Percentiles rank a stretch among this genome's conserved stretches.
phyloP scores from a whole-genome alignment of 345 rosid genomes.

The Hypericum androsaemum region DNA sequence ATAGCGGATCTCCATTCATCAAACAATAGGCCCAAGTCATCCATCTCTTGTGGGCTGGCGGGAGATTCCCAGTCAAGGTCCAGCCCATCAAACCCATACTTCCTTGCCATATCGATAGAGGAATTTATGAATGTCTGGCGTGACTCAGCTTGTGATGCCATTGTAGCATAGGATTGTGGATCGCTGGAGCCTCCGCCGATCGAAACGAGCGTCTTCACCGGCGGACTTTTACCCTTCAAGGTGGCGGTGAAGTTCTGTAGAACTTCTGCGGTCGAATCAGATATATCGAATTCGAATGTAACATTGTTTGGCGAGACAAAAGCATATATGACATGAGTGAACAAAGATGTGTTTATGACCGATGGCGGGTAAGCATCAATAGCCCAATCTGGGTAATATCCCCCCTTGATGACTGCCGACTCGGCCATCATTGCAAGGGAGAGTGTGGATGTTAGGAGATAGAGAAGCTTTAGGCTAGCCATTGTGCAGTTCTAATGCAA shows the following conservation, averaged over 20 bases:
- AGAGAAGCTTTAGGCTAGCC: neutral
- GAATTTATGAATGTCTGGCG: conserved; percentile 35
- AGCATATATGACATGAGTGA: conserved; percentile 48
- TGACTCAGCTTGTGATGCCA: conserved; percentile 22
- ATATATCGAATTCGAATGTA: conserved; percentile 26
- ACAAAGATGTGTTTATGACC: conserved; percentile 35
- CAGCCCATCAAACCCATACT: conserved; percentile 41
- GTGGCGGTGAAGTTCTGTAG: conserved; percentile 36
- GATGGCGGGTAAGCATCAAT: conserved; percentile 29
- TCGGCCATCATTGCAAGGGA: neutral
- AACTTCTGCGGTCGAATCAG: conserved; percentile 8
- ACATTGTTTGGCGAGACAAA: conserved; percentile 38
- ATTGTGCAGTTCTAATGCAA: neutral
- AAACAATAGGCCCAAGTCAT: conserved; percentile 22
- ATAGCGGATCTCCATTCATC: conserved; percentile 35
- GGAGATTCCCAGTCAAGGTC: conserved; percentile 66
- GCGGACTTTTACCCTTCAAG: conserved; percentile 29
- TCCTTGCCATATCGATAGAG: conserved; percentile 32
- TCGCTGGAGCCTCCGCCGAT: conserved; percentile 30
- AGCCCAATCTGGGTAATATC: conserved; percentile 43
- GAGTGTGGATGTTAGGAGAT: neutral
- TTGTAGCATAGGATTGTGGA: conserved; percentile 18
- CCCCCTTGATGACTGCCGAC: conserved; percentile 27
- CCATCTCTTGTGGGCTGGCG: conserved; percentile 25
- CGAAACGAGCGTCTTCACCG: conserved; percentile 39